Evolutionary conservation across 2,329 filamentous ascomycete species (phyloP).

Genomic region (Venturia pyrina): DNA sequence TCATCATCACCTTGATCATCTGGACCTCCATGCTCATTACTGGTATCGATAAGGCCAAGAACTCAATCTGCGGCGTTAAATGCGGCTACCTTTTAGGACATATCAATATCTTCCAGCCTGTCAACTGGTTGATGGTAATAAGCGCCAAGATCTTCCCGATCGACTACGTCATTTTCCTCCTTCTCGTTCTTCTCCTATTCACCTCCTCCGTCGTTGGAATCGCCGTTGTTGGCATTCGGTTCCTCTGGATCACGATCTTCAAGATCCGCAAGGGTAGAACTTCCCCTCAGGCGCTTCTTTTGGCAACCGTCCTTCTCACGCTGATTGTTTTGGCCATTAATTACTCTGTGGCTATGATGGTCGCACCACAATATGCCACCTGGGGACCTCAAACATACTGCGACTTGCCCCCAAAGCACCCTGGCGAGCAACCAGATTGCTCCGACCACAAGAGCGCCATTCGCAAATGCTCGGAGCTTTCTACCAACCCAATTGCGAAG

Average conservation of each 20-base stretch:
- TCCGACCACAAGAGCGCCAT: constrained; percentile 59
- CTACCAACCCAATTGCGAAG: constrained; percentile 58
- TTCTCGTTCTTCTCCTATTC: constrained; percentile 82
- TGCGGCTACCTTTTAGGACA: constrained; percentile 87
- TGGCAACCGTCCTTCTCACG: constrained; percentile 83
- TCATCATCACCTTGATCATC: constrained; percentile 63
- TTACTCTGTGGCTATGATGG: constrained; percentile 82
- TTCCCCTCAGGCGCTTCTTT: constrained; percentile 79
- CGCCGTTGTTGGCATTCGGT: constrained; percentile 80
- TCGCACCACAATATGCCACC: constrained; percentile 91
- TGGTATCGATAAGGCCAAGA: constrained; percentile 89
- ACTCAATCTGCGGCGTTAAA: constrained; percentile 79
- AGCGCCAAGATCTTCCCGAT: constrained; percentile 77
- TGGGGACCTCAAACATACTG: constrained; percentile 95
- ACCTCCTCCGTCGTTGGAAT: constrained; percentile 79
- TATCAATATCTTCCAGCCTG: constrained; percentile 87
- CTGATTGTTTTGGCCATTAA: constrained; percentile 86
- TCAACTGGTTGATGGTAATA: constrained; percentile 82
- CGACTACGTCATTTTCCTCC: constrained; percentile 81
- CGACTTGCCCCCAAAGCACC: constrained; percentile 53
- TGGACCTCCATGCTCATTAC: constrained; percentile 94
- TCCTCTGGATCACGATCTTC: constrained; percentile 92
- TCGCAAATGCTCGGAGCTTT: constrained; percentile 69
- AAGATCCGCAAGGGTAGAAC: constrained; percentile 82
- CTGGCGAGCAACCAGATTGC: constrained; percentile 66